Percentiles rank a stretch among this genome's conserved stretches.
Conservation (phyloP, 139 green algal genomes). For the Axilococcus clingmanii region DNA sequence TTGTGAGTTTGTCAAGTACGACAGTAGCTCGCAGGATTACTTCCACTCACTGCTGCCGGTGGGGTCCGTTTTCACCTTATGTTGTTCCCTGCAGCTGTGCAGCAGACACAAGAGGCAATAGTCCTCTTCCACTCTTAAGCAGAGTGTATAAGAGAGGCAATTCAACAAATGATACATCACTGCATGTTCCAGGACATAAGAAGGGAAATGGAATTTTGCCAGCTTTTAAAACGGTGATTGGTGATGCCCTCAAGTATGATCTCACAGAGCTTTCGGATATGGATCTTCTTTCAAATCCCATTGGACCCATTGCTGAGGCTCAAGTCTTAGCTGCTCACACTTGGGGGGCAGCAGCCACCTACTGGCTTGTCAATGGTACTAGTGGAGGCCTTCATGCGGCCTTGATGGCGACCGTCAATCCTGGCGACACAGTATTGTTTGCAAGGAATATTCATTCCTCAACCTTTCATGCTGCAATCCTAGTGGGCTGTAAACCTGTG, state of each 20-base stretch:
- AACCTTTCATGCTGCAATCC: constrained; percentile 58
- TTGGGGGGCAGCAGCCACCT: constrained; percentile 69
- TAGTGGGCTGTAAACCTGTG: constrained; percentile 39
- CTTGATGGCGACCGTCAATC: constrained; percentile 48
- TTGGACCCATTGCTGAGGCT: constrained; percentile 57
- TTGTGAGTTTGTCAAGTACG: too few species aligned
- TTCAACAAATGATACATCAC: constrained; percentile 29
- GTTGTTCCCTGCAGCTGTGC: too few species aligned
- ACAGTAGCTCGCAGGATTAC: too few species aligned
- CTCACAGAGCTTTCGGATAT: constrained; percentile 78
- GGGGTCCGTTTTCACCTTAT: too few species aligned
- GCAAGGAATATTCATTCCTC: constrained; percentile 78
- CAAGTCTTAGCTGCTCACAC: constrained; percentile 54
- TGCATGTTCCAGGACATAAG: constrained; percentile 84
- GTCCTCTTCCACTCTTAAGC: constrained; percentile 34
- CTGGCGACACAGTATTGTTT: constrained; percentile 48
- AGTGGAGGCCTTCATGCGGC: constrained; percentile 67
- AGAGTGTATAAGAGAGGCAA: constrained; percentile 35
- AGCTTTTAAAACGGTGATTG: constrained; percentile 16
- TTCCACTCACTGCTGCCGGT: too few species aligned
- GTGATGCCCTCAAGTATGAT: constrained; percentile 37
- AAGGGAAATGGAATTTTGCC: constrained; percentile 9
- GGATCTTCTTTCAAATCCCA: constrained; percentile 63
- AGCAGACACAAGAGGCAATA: background rate
- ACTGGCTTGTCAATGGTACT: constrained; percentile 88